Percentiles rank a stretch among this genome's conserved stretches.
Evolutionary conservation across 208 protist species (phyloP).

Genomic region (Crithidia bombi): DNA sequence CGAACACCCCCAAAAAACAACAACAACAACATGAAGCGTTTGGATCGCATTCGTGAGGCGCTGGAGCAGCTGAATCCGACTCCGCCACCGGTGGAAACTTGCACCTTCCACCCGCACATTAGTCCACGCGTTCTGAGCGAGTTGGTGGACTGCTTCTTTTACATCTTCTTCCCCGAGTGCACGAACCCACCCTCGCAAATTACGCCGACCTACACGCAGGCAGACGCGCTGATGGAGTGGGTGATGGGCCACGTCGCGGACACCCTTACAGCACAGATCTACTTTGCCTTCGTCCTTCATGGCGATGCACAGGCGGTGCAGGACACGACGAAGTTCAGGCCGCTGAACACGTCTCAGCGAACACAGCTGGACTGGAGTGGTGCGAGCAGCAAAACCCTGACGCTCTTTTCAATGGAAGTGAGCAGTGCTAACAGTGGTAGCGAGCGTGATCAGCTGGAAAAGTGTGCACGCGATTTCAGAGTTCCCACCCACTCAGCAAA

Average conservation of each 20-base stretch:
- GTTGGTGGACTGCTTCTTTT: slow-evolving; percentile 58
- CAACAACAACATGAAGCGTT: slow-evolving; percentile 71
- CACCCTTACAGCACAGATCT: slow-evolving; percentile 55
- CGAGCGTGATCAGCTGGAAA: not conserved
- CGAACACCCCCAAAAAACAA: not conserved
- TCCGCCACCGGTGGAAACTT: not conserved
- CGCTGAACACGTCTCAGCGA: slow-evolving; percentile 39
- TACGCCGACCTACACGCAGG: slow-evolving; percentile 35
- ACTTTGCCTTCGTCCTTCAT: slow-evolving; percentile 61
- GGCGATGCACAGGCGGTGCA: slow-evolving; percentile 44
- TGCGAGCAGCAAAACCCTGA: slow-evolving; percentile 15
- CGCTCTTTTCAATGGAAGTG: slow-evolving; percentile 15
- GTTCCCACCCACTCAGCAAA: not conserved
- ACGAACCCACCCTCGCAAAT: slow-evolving; percentile 39
- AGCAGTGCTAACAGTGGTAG: not conserved
- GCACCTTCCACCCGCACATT: slow-evolving; percentile 37
- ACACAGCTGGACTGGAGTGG: slow-evolving; percentile 42
- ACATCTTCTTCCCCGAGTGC: slow-evolving; percentile 66
- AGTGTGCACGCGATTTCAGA: not conserved
- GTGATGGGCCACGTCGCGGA: slow-evolving; percentile 59
- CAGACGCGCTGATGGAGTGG: slow-evolving; percentile 49
- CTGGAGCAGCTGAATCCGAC: slow-evolving; percentile 42
- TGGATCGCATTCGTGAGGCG: slow-evolving; percentile 57
- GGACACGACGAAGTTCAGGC: slow-evolving; percentile 23
- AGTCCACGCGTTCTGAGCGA: slow-evolving; percentile 47